Base-by-base conservation (phyloP, 2,329 filamentous ascomycete genomes). In the Colletotrichum chrysophilum region DNA sequence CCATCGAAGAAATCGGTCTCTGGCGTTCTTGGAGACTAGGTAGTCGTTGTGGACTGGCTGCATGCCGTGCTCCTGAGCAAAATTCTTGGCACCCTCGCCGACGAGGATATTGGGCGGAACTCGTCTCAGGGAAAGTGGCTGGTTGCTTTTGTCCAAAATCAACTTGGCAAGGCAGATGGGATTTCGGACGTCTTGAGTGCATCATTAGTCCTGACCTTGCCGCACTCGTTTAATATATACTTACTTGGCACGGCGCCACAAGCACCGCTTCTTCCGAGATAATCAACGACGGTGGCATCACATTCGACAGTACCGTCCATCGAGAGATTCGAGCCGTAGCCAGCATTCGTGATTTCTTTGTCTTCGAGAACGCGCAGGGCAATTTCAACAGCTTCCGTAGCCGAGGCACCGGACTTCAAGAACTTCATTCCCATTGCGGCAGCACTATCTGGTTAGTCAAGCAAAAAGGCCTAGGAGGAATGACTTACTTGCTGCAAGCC, bases 81-180 rank as follows among this genome's bases (percentile, higher is more conserved):
- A 99, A n/a, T 94, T 91, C 58, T 91, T 93, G 18, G 97, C 97
- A 13, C 97, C 97, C 78, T 94, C 89, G 38, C 95, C 95, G 13
- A 98, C 94, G 3, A 99, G 90, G 28, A 98, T 91, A 80, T 98
- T 98, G 12, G 97, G 97, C 10, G 97, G 96, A 5, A 99, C 96
- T 71, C 97, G 93, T 70, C 94, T 92, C 66, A 98, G 90, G 9
- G 95, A 95, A n/a, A 98, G 86, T 1, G 94, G 92, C 74, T 92
- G 90, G 66, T 91, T 94, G 73, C 95, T 95, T 74, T 91, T 90
- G 72, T 98, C 94, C 26, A 98, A 92, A 30, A 99, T 92, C 48
- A 94, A 84, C 62, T 96, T 94, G 69, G 97, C 97, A 8, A 98
- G 88, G 9, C 93, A 94, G 48, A 99, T 96, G 0, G 97, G 97